Evolutionary conservation across 129 eudicot species (phyloP).

Genomic region (carrot (Daucus carota)): DNA sequence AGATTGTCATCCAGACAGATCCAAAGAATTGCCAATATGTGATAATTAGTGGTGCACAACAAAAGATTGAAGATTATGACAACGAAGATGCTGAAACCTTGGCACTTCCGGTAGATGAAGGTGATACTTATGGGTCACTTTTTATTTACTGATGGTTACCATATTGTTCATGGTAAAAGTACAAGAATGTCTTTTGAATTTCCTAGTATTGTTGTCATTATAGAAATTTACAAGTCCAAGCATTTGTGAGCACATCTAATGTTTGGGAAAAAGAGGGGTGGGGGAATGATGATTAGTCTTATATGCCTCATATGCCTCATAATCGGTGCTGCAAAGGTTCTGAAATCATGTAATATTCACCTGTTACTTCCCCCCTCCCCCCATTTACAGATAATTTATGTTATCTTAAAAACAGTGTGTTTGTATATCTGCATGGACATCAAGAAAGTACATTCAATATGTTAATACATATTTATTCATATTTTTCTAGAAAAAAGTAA

Average conservation of each 20-base stretch:
- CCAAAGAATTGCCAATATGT: constrained; percentile 75
- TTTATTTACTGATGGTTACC: background rate
- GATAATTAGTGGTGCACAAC: constrained; percentile 77
- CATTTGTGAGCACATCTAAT: background rate
- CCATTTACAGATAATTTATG: background rate
- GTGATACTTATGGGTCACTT: constrained; percentile 16
- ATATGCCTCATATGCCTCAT: background rate
- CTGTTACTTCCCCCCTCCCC: no score
- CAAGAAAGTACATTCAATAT: background rate
- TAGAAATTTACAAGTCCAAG: background rate
- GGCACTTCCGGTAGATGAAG: constrained; percentile 70
- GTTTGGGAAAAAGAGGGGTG: background rate
- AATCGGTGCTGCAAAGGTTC: background rate
- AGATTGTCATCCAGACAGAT: constrained; percentile 84
- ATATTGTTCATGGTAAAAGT: background rate
- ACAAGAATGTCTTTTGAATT: background rate
- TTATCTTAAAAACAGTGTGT: background rate
- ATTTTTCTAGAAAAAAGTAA: constrained; percentile 52
- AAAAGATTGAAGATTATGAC: constrained; percentile 74
- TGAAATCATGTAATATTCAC: background rate
- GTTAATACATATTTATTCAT: background rate
- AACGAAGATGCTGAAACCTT: constrained; percentile 80
- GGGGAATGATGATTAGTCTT: background rate
- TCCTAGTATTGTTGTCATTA: background rate
- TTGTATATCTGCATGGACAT: background rate